These are phyloP conservation scores for Hygrophoropsis aurantiaca DNA, from an alignment of 768 basidiomycete species.

Conservation along the genomic window DNA sequence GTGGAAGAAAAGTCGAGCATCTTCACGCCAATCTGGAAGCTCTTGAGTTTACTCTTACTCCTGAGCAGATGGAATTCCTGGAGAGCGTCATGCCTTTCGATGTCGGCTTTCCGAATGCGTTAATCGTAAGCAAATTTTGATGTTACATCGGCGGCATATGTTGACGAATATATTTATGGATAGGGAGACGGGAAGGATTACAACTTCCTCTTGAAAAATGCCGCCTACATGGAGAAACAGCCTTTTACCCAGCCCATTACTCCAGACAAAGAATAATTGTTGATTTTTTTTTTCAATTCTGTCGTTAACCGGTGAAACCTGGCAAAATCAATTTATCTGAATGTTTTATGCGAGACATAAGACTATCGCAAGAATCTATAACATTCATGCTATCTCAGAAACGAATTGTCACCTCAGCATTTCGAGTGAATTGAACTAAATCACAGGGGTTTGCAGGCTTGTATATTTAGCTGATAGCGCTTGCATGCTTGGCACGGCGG, in stretches of 20 bases:
- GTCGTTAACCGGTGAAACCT: too few species aligned
- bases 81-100: slow-evolving; percentile 44
- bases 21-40: slow-evolving; percentile 49
- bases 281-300: too few species aligned
- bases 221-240: slow-evolving; percentile 6
- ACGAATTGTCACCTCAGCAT: too few species aligned
- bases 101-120: slow-evolving; percentile 38
- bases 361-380: too few species aligned
- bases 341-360: too few species aligned
- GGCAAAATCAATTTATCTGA: too few species aligned
- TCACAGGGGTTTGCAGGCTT: too few species aligned
- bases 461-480: too few species aligned
- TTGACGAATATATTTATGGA: neutral
- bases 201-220: slow-evolving; percentile 2
- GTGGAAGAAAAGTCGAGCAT: slow-evolving; percentile 50
- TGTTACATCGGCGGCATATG: neutral
- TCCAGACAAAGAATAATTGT: neutral
- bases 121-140: slow-evolving; percentile 25
- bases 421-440: too few species aligned
- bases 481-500: too few species aligned
- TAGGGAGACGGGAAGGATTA: slow-evolving; percentile 12
- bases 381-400: too few species aligned
- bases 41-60: slow-evolving; percentile 42
- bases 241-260: slow-evolving; percentile 1
- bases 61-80: slow-evolving; percentile 43